Evolutionary conservation across 768 basidiomycete genomes (phyloP), one percentile per base, ranked within the genome.

Genomic region (Dioszegia hungarica): DNA sequence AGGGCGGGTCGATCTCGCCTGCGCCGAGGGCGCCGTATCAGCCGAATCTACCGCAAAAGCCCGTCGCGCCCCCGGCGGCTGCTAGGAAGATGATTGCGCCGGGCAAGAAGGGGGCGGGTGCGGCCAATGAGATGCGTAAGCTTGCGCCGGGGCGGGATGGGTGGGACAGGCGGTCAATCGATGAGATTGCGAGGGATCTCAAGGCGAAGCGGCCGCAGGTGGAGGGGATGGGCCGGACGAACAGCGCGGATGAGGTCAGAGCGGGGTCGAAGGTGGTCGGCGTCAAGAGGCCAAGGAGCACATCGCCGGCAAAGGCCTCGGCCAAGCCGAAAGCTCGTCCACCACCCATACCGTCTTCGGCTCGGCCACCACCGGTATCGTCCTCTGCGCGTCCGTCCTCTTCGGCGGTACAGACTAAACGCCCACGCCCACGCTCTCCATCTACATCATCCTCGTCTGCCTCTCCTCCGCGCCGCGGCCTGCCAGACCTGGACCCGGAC

Each of bases 161-260:
- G 12, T 55, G 68, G 52, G 68, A 70, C 53, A 37, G 62, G 37
- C 55, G 68, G 57, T 61, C 65, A 3, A 65, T 67, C 34, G 68
- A 66, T 48, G 62, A 70, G 58, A 70, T 70, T 31, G 60, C 62
- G 24, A 57, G 48, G 56, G 68, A 70, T 46, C 58, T 66, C 29
- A 59, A 56, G 45, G 59, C 60, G 25, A 59, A 50, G 38, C 61
- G 60, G 39, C 24, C 19, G 31, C 25, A 31, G 34, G 19, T 31
- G 15, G 43, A 38, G 11, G 20, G 36, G 17, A 43, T 54, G 52
- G 29, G 39, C n/a, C 11, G 52, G 40, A 43, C 52, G 4, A 45
- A 41, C 27, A 41, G 39, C 29, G n/a, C 20, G 3, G 52, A 45
- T 2, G 39, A 40, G 10, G 22, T 19, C 3, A 3, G 36, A n/a